Evolutionary conservation across 805 yeast species (phyloP).

Genomic region (Wickerhamomyces canadensis): DNA sequence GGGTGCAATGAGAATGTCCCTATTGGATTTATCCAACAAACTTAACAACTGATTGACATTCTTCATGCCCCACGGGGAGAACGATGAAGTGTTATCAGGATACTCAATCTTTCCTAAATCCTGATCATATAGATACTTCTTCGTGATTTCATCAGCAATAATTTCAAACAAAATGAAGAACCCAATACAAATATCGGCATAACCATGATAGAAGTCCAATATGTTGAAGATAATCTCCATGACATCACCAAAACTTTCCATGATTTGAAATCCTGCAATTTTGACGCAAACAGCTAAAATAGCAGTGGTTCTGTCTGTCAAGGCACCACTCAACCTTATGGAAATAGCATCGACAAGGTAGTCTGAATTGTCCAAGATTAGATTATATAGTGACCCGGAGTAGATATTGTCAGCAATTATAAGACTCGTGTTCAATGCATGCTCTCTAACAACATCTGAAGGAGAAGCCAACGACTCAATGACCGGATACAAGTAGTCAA

Average conservation of each 20-base stretch:
- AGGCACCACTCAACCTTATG: conserved; percentile 57
- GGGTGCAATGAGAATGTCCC: conserved; percentile 25
- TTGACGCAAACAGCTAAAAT: conserved; percentile 64
- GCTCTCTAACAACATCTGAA: conserved; percentile 37
- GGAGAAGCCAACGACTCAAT: conserved; percentile 65
- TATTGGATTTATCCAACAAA: conserved; percentile 33
- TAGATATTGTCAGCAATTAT: conserved; percentile 49
- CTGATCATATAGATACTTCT: conserved; percentile 28
- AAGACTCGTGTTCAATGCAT: conserved; percentile 47
- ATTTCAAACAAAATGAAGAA: conserved; percentile 68
- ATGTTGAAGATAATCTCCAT: conserved; percentile 69
- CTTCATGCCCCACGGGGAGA: conserved; percentile 38
- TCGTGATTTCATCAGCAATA: conserved; percentile 43
- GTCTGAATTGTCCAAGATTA: conserved; percentile 68
- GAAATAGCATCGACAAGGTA: conserved; percentile 80
- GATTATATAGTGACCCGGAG: conserved; percentile 45
- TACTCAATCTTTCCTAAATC: conserved; percentile 14
- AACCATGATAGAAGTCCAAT: conserved; percentile 82
- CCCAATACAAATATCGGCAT: conserved; percentile 63
- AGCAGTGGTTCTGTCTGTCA: conserved; percentile 68
- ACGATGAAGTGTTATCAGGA: conserved; percentile 22
- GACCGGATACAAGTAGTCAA: conserved; percentile 68
- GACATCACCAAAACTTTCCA: conserved; percentile 67
- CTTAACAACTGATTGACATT: conserved; percentile 37
- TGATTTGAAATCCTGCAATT: conserved; percentile 61